phyloP scores from a whole-genome alignment of 257 asterid species.

The Solanum chaucha region DNA sequence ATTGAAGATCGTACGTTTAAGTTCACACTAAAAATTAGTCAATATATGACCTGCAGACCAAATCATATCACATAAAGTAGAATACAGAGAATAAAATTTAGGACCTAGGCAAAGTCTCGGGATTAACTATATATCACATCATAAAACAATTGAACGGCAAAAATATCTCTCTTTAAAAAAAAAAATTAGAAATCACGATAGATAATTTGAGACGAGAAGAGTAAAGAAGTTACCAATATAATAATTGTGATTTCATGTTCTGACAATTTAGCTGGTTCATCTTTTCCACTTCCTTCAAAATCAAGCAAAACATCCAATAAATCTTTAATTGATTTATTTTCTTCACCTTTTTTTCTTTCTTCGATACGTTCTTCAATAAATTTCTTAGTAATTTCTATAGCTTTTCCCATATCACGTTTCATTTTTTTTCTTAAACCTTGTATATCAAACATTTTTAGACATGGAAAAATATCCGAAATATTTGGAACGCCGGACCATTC shows the following conservation, averaged over 20 bases:
- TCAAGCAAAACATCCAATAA: slow-evolving; percentile 2
- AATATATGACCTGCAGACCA: not conserved
- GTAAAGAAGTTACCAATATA: not conserved
- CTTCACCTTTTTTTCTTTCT: slow-evolving; percentile 7
- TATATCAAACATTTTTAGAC: slow-evolving; percentile 37
- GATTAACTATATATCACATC: not conserved
- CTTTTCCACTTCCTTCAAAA: slow-evolving; percentile 5
- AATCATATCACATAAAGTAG: not conserved
- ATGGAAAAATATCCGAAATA: slow-evolving; percentile 39
- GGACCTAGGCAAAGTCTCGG: not conserved
- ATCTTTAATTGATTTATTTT: not conserved
- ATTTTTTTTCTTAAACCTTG: slow-evolving; percentile 39
- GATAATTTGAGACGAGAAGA: not conserved
- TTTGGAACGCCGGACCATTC: slow-evolving; percentile 53
- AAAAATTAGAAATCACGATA: not conserved
- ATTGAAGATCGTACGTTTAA: not conserved
- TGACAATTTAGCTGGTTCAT: slow-evolving; percentile 8
- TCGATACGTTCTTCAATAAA: slow-evolving; percentile 25
- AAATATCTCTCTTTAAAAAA: rapidly evolving
- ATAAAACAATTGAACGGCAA: not conserved
- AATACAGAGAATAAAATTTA: not conserved
- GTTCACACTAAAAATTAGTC: not conserved
- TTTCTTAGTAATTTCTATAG: slow-evolving; percentile 21
- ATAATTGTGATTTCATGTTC: not conserved
- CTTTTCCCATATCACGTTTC: slow-evolving; percentile 27